Percentiles rank a stretch among this genome's conserved stretches.
These are phyloP conservation scores for Discostella stelligeroides DNA, from an alignment of 108 stramenopile genomes.

Conservation along the genomic window DNA sequence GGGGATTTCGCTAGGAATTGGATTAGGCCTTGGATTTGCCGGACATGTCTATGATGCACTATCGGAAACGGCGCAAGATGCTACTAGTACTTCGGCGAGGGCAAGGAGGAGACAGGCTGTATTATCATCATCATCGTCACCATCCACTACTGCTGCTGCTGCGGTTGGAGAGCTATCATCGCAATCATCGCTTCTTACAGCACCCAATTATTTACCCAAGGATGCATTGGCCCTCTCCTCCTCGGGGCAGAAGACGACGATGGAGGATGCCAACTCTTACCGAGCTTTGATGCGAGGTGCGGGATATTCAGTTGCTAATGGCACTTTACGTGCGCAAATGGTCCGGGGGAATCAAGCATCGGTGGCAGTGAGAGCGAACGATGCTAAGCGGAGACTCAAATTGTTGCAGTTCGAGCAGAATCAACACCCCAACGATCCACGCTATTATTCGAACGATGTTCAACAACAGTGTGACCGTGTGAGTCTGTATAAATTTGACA, in stretches of 20 bases:
- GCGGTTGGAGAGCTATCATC: not conserved
- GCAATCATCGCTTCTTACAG: too few species aligned
- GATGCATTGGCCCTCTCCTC: not conserved
- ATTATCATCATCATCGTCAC: too few species aligned
- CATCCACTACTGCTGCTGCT: too few species aligned
- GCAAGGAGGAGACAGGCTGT: not conserved
- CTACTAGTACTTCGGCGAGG: conserved; percentile 22
- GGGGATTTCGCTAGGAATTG: conserved; percentile 66
- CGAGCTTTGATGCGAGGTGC: conserved; percentile 38
- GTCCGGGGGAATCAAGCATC: conserved; percentile 41
- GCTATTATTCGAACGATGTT: not conserved
- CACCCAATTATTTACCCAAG: conserved; percentile 13
- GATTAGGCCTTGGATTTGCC: conserved; percentile 74
- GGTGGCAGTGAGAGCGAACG: conserved; percentile 16
- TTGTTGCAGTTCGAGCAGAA: not conserved
- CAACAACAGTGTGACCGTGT: not conserved
- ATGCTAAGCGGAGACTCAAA: conserved; percentile 5
- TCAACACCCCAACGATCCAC: not conserved
- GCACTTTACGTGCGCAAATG: conserved; percentile 44
- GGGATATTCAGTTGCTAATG: conserved; percentile 34
- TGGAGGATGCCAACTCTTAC: conserved; percentile 46
- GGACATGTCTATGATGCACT: conserved; percentile 70
- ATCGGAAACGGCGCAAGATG: conserved; percentile 25
- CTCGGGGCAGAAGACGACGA: not conserved
- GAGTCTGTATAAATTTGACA: conserved; percentile 38